phyloP scores from a whole-genome alignment of 2,329 filamentous ascomycete genomes.

The Fusarium sp. region DNA sequence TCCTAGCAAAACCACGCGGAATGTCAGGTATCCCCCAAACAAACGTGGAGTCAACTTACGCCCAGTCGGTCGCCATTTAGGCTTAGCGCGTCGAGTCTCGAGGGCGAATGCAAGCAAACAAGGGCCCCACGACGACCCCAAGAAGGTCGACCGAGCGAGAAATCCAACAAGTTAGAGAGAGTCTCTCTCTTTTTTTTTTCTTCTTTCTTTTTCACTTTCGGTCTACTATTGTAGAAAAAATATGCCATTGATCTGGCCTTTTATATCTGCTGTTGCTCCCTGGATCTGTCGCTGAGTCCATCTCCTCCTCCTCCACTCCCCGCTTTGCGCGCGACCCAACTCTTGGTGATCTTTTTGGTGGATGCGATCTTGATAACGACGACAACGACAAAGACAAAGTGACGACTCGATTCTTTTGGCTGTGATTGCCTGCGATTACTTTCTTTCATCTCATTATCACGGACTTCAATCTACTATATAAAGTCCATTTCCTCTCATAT shows the following conservation, averaged over 20 bases:
- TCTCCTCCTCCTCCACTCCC: neutral
- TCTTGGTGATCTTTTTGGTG: neutral
- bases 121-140: constrained; percentile 26
- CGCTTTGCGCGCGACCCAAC: neutral
- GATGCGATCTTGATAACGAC: constrained; percentile 7
- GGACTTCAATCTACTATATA: neutral
- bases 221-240: neutral
- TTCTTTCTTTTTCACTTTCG: neutral
- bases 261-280: constrained; percentile 22
- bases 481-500: neutral
- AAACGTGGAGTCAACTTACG: neutral
- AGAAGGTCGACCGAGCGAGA: constrained; percentile 41
- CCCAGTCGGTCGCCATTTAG: constrained; percentile 41
- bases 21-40: constrained; percentile 7
- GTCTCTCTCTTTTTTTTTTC: neutral
- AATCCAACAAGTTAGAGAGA: constrained; percentile 16
- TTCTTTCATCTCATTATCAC: neutral
- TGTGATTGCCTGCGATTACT: neutral
- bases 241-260: neutral
- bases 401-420: neutral
- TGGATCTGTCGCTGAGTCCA: constrained; percentile 3
- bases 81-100: constrained; percentile 33
- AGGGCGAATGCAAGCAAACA: constrained; percentile 7
- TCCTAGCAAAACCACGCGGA: neutral
- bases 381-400: constrained; percentile 11